Conservation (phyloP, 2,329 filamentous ascomycete species). For the Phaeosphaeria sp. region DNA sequence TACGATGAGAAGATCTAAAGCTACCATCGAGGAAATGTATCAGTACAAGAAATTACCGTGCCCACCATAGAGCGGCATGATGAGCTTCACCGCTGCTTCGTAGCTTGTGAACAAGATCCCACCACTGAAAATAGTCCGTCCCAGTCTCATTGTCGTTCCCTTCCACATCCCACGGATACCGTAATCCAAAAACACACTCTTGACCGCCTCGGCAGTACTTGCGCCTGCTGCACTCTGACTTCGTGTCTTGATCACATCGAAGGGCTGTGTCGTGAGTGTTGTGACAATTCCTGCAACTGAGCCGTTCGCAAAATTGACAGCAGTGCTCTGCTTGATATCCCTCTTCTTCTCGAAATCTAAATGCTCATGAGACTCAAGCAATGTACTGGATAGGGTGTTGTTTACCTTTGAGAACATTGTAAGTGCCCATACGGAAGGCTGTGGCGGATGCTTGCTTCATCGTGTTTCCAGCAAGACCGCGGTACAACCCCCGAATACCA, state of each 20-base stretch:
- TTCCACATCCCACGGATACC: conserved; percentile 70
- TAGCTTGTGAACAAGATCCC: conserved; percentile 71
- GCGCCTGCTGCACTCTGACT: conserved; percentile 66
- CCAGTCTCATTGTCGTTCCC: conserved; percentile 71
- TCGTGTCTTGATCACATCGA: conserved; percentile 69
- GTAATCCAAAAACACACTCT: conserved; percentile 61
- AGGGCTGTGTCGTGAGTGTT: conserved; percentile 65
- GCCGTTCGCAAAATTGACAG: conserved; percentile 67
- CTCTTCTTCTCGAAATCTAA: conserved; percentile 58
- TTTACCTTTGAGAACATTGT: conserved; percentile 63
- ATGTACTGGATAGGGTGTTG: neutral
- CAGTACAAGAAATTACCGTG: conserved; percentile 25
- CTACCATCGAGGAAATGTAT: neutral
- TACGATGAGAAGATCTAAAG: conserved; percentile 39
- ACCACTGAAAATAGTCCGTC: conserved; percentile 69
- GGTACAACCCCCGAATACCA: conserved; percentile 63
- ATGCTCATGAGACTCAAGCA: neutral
- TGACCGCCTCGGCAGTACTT: conserved; percentile 63
- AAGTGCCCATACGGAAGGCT: conserved; percentile 67
- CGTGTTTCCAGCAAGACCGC: conserved; percentile 66
- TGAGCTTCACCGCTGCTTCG: conserved; percentile 61
- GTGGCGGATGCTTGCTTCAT: conserved; percentile 68
- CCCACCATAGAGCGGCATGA: conserved; percentile 50
- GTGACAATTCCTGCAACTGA: conserved; percentile 67
- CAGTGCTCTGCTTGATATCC: conserved; percentile 57